Evolutionary conservation across 768 basidiomycete species (phyloP).

Genomic region (Ephemerocybe angulata): DNA sequence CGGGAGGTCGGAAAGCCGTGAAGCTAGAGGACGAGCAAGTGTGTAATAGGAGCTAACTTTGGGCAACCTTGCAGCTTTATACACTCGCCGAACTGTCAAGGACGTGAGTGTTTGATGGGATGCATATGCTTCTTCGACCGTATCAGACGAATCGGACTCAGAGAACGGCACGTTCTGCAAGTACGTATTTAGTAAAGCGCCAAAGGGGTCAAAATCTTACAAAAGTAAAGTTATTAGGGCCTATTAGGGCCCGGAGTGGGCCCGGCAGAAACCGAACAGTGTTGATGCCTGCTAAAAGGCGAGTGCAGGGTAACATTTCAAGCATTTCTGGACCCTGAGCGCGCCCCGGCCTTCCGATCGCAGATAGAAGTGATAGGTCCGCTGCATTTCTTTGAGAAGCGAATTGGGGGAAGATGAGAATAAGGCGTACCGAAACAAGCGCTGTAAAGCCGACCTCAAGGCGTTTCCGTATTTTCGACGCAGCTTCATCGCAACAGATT

Average conservation of each 20-base stretch:
- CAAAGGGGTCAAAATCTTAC: too few species aligned
- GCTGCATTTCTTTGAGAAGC: neutral
- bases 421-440: neutral
- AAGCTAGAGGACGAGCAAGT: neutral
- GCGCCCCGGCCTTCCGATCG: too few species aligned
- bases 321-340: too few species aligned
- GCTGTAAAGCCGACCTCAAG: neutral
- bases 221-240: too few species aligned
- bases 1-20: neutral
- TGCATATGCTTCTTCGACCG: neutral
- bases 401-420: neutral
- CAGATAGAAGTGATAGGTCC: neutral
- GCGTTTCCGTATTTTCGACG: neutral
- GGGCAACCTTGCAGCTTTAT: conserved; percentile 1
- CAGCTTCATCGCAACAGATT: neutral
- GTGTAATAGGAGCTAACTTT: neutral
- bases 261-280: too few species aligned
- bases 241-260: too few species aligned
- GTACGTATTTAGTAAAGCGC: too few species aligned
- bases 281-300: too few species aligned
- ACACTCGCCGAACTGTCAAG: conserved; percentile 4
- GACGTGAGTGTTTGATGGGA: neutral
- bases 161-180: too few species aligned
- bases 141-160: too few species aligned
- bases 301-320: too few species aligned